phyloP scores from a whole-genome alignment of 1,284 basidiomycete species.

The Jaminaea rosea region DNA sequence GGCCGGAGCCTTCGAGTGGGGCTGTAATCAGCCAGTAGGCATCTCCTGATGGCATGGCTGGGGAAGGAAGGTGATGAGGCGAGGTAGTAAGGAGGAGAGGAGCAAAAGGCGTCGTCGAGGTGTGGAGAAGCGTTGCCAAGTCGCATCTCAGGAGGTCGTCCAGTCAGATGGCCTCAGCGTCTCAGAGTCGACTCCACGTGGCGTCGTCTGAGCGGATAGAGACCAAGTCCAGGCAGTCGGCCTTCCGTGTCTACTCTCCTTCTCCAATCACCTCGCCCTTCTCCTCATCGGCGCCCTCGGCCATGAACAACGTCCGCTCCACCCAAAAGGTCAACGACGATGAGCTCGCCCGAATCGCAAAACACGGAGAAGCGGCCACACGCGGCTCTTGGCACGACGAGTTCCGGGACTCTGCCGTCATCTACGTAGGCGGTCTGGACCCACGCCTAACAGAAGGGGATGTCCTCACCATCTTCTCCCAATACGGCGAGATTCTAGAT shows the following conservation, averaged over 20 bases:
- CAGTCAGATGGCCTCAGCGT: too few species aligned
- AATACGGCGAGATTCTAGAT: constrained; percentile 92
- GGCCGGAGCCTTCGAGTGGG: constrained; percentile 51
- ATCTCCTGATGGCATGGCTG: constrained; percentile 52
- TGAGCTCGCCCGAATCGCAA: constrained; percentile 70
- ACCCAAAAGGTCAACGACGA: constrained; percentile 85
- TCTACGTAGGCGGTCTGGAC: constrained; percentile 63
- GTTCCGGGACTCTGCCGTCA: constrained; percentile 93
- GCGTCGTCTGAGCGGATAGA: too few species aligned
- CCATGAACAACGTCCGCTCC: constrained; percentile 72
- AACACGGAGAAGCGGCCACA: constrained; percentile 52
- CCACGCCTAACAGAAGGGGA: constrained; percentile 80
- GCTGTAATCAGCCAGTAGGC: constrained; percentile 55
- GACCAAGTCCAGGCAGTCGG: too few species aligned
- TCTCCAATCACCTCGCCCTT: background rate
- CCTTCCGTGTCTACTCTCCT: background rate
- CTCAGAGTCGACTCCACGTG: too few species aligned
- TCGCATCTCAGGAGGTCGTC: too few species aligned
- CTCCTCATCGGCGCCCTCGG: constrained; percentile 2
- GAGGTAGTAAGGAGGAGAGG: too few species aligned
- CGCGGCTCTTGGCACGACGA: constrained; percentile 85
- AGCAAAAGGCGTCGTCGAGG: too few species aligned
- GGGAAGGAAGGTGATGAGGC: too few species aligned
- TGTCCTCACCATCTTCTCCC: constrained; percentile 92
- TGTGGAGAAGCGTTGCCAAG: too few species aligned